phyloP scores from a whole-genome alignment of 371 early-diverging fungal genomes.

The Mortierella sp. region DNA sequence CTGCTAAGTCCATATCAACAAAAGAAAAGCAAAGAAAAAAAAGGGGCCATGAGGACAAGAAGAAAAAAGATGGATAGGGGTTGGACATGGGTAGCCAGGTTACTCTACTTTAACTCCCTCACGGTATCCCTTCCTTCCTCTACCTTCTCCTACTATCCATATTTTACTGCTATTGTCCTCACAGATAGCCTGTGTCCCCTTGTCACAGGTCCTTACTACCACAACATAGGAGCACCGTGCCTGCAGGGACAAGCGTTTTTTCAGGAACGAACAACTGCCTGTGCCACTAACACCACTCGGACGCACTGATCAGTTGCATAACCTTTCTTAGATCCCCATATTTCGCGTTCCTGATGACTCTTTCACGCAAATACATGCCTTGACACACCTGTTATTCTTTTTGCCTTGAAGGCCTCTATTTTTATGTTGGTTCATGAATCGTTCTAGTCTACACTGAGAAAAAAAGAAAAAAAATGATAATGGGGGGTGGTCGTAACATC shows the following conservation, averaged over 20 bases:
- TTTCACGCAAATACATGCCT: neutral
- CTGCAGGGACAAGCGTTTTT: neutral
- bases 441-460: slow-evolving; percentile 51
- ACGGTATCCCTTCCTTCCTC: too few relatives aligned
- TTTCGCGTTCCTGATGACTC: too few relatives aligned
- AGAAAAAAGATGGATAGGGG: neutral
- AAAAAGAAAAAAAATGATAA: neutral
- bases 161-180: too few relatives aligned
- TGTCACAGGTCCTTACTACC: neutral
- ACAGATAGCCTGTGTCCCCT: too few relatives aligned
- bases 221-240: neutral
- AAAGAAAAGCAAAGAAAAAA: neutral
- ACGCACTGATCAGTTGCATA: neutral
- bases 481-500: neutral
- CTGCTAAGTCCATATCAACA: slow-evolving; percentile 8
- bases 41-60: slow-evolving; percentile 1
- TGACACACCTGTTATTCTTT: neutral
- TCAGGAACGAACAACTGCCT: neutral
- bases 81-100: neutral
- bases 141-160: too few relatives aligned
- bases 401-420: neutral
- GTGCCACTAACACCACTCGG: neutral
- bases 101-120: neutral
- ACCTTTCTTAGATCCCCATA: too few relatives aligned
- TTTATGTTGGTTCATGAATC: slow-evolving; percentile 67